Evolutionary conservation across 768 basidiomycete species (phyloP).

Genomic region (Auricularia heimuer): DNA sequence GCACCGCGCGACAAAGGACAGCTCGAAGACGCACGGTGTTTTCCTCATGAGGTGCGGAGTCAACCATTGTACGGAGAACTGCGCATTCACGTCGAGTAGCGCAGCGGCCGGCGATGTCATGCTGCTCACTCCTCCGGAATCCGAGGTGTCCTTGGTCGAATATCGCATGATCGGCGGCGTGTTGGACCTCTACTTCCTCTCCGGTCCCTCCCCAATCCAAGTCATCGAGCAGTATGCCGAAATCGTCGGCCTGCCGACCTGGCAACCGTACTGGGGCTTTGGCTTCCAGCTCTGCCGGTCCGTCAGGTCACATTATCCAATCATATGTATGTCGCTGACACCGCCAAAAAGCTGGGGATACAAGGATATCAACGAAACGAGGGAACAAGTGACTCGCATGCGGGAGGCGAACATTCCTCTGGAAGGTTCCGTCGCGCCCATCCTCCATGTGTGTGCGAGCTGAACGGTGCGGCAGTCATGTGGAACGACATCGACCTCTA

Average conservation of each 20-base stretch:
- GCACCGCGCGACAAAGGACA: constrained; percentile 45
- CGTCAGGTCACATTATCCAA: not conserved
- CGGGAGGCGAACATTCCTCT: constrained; percentile 64
- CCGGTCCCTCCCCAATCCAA: constrained; percentile 34
- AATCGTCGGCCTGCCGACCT: constrained; percentile 56
- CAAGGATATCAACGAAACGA: constrained; percentile 43
- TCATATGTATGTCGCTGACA: not conserved
- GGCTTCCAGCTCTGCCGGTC: constrained; percentile 51
- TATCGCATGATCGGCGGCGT: constrained; percentile 65
- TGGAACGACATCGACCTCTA: constrained; percentile 76
- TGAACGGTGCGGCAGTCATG: constrained; percentile 36
- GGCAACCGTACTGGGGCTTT: constrained; percentile 68
- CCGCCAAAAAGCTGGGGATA: constrained; percentile 40
- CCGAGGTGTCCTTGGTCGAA: constrained; percentile 52
- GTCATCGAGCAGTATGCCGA: constrained; percentile 65
- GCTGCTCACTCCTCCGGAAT: constrained; percentile 46
- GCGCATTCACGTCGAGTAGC: constrained; percentile 22
- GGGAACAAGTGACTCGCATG: constrained; percentile 46
- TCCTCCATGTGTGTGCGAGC: too few relatives aligned
- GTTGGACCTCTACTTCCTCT: constrained; percentile 22
- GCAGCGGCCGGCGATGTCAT: constrained; percentile 64
- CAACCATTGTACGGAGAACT: not conserved
- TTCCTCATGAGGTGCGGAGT: constrained; percentile 49
- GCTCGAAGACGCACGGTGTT: constrained; percentile 61
- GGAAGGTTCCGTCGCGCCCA: constrained; percentile 37